Conservation (phyloP, 1,139 yeast genomes). For the Blastobotrys apis region DNA sequence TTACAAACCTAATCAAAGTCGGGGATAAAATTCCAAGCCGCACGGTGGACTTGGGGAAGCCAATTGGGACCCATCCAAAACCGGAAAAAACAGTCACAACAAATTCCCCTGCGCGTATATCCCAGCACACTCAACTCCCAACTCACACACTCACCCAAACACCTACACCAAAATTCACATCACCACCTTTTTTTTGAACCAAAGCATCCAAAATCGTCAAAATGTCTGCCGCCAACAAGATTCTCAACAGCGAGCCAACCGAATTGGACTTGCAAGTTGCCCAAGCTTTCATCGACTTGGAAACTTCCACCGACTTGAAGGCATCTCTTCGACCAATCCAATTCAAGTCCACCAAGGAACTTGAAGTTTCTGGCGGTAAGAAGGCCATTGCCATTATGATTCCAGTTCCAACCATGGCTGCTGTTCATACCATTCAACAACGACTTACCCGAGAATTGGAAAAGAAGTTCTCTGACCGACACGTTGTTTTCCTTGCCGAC, state of each 20-base stretch:
- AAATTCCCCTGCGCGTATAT: background rate
- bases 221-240: conserved; percentile 96
- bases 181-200: background rate
- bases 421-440: conserved; percentile 94
- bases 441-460: conserved; percentile 98
- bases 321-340: conserved; percentile 98
- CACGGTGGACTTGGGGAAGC: too few species aligned
- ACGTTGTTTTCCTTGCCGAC: conserved; percentile 98
- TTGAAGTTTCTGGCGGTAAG: conserved; percentile 98
- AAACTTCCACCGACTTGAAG: conserved; percentile 92
- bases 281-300: conserved; percentile 97
- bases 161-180: background rate
- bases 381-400: conserved; percentile 97
- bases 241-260: conserved; percentile 69
- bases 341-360: conserved; percentile 96
- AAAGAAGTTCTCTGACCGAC: conserved; percentile 99
- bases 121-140: background rate
- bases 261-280: conserved; percentile 99
- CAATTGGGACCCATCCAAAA: too few species aligned
- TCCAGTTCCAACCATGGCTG: conserved; percentile 90
- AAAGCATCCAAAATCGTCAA: background rate
- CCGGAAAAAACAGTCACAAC: background rate
- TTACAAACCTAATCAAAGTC: too few species aligned
- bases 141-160: background rate
- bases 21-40: too few species aligned